Percentiles rank a stretch among this genome's conserved stretches.
These are phyloP conservation scores for Sodiomyces alkalinus DNA, from an alignment of 2,329 filamentous ascomycete genomes.

Conservation along the genomic window DNA sequence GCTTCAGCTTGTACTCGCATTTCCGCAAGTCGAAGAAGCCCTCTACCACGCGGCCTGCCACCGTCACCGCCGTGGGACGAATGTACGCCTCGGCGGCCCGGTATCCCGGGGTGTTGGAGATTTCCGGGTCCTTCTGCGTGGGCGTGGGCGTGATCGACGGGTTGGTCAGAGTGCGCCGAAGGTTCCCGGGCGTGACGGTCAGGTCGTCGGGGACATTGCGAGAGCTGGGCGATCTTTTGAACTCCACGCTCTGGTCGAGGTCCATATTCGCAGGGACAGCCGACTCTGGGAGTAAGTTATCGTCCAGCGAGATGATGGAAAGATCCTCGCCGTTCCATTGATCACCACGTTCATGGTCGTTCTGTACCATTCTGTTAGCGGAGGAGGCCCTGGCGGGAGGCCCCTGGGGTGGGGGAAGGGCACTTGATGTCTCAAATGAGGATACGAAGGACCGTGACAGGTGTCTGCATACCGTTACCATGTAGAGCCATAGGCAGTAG, in stretches of 20 bases:
- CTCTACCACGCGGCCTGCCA: conserved; percentile 53
- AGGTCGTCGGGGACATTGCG: conserved; percentile 32
- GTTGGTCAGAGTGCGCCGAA: conserved; percentile 57
- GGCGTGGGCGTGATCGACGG: conserved; percentile 45
- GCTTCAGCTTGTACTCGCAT: conserved; percentile 59
- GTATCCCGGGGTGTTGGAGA: conserved; percentile 55
- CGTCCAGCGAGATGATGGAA: conserved; percentile 77
- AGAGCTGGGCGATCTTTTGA: conserved; percentile 8
- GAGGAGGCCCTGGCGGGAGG: neutral
- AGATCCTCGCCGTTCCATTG: conserved; percentile 97
- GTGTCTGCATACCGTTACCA: conserved; percentile 39
- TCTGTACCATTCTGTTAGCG: conserved; percentile 29
- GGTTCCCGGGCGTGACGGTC: conserved; percentile 62
- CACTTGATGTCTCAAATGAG: too few species aligned
- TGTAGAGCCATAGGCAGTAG: conserved; percentile 83
- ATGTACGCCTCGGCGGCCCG: conserved; percentile 89
- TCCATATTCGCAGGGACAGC: conserved; percentile 27
- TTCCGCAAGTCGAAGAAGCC: conserved; percentile 73
- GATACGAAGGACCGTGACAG: too few species aligned
- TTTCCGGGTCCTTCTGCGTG: conserved; percentile 29
- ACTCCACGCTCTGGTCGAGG: conserved; percentile 18
- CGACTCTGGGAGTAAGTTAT: conserved; percentile 45
- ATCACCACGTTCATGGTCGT: conserved; percentile 79
- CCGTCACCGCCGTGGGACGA: conserved; percentile 64
- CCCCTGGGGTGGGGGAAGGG: too few species aligned